Conservation (phyloP, 2,329 filamentous ascomycete species). For the Alternaria consortialis region DNA sequence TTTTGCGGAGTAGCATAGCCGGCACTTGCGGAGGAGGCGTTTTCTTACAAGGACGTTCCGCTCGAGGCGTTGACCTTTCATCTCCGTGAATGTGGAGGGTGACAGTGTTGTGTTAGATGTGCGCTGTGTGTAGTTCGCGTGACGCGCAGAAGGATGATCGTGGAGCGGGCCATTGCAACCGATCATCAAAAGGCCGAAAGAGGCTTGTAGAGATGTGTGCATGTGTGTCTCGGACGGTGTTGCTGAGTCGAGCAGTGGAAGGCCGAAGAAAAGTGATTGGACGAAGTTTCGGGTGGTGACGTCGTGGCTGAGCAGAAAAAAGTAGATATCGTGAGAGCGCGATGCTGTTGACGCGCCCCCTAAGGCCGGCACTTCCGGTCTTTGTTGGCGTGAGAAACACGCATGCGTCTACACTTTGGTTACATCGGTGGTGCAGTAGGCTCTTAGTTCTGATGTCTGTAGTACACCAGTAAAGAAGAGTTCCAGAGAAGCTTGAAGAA, state of each 20-base stretch:
- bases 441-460: background rate
- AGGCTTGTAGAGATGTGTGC: background rate
- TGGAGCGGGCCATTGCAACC: slow-evolving; percentile 16
- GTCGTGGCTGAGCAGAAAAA: slow-evolving; percentile 7
- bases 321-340: slow-evolving; percentile 12
- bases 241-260: background rate
- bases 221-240: background rate
- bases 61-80: background rate
- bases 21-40: background rate
- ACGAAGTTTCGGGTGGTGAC: slow-evolving; percentile 2
- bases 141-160: slow-evolving; percentile 4
- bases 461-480: background rate
- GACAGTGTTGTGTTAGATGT: background rate
- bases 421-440: slow-evolving; percentile 4
- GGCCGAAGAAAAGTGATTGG: background rate
- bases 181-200: slow-evolving; percentile 12
- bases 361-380: slow-evolving; percentile 1
- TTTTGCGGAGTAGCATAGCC: background rate
- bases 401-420: background rate
- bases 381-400: background rate
- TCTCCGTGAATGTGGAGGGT: background rate
- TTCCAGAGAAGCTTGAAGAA: background rate
- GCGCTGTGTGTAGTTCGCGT: background rate
- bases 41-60: background rate
- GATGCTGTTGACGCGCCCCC: background rate